Evolutionary conservation across 371 early-diverging fungal species (phyloP), one percentile per base, ranked within the genome.

Genomic region (Capniomyces stellatus): DNA sequence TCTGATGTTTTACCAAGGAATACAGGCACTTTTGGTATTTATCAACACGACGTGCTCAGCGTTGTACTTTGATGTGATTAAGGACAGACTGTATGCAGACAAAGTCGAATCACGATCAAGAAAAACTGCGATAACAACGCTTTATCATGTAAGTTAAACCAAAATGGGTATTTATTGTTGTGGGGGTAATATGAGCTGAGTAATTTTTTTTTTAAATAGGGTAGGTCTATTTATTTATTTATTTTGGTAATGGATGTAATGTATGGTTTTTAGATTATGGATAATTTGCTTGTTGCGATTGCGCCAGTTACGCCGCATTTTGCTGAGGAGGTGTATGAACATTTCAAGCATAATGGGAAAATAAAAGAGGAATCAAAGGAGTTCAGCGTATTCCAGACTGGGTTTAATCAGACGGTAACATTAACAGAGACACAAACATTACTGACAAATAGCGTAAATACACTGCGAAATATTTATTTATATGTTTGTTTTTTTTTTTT

Each of bases 61-160:
- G 0, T 81, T 85, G 51, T 89, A 89, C 62, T 79, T 89, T 69
- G 89, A 89, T 52, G 67, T 79, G 6, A 71, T 82, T 63, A 89
- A 89, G 70, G 89, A 89, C 58, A 71, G 84, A 43, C 65, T 89
- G 10, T 89, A 89, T 46, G 78, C 81, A 23, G 77, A 81, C 35
- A 30, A 59, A 21, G 51, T 51, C 21, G 54, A 59, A 1, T 68
- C 70, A 21, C 29, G 51, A 0, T 52, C 71, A 35, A 74, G 89
- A 43, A 70, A 75, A 25, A 72, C 73, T 30, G 79, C 79, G 29
- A 83, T 85, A 55, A 78, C 84, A 0, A 82, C 78, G 1, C 64
- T 87, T 4, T 79, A 74, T 61, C 76, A 83, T 43, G 76, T 78
- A 60, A 48, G 8, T 13, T 40, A 40, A 29, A 23, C 23, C 10